Conservation (phyloP, 1,284 basidiomycete species). For the Peniophora sp. region DNA sequence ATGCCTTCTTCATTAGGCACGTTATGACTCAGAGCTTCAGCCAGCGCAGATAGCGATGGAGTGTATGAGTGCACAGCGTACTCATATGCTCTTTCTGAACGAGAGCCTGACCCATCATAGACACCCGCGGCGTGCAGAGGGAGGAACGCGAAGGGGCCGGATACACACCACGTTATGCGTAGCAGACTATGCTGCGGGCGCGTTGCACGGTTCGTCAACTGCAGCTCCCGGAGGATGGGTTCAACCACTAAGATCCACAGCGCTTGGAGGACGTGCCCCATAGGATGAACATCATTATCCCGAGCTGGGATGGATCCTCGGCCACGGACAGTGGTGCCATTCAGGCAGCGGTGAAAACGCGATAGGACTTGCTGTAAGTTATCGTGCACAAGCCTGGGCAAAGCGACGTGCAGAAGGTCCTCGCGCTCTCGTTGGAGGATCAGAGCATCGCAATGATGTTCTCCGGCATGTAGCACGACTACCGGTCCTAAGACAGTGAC, state of each 20-base stretch:
- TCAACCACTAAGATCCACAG: not conserved
- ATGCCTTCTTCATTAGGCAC: not conserved
- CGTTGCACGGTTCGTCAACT: not conserved
- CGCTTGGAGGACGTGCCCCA: not conserved
- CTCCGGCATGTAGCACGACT: not conserved
- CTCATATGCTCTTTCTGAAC: not conserved
- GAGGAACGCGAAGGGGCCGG: not conserved
- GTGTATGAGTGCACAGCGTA: not conserved
- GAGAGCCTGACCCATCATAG: not conserved
- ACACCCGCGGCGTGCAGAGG: not conserved
- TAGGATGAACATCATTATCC: not conserved
- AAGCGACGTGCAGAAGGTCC: not conserved
- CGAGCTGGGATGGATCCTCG: not conserved
- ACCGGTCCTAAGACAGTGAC: not conserved
- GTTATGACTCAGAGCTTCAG: not conserved
- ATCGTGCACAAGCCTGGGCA: not conserved
- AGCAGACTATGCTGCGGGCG: not conserved
- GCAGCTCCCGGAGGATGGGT: not conserved
- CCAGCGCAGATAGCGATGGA: not conserved
- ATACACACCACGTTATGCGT: conserved; percentile 1
- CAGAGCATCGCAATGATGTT: not conserved
- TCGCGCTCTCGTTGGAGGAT: not conserved
- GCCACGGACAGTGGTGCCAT: no score
- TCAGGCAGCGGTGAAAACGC: not conserved
- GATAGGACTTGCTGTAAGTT: not conserved